Evolutionary conservation across 1,284 basidiomycete genomes (phyloP).

Genomic region (Pseudozyma hubeiensis): DNA sequence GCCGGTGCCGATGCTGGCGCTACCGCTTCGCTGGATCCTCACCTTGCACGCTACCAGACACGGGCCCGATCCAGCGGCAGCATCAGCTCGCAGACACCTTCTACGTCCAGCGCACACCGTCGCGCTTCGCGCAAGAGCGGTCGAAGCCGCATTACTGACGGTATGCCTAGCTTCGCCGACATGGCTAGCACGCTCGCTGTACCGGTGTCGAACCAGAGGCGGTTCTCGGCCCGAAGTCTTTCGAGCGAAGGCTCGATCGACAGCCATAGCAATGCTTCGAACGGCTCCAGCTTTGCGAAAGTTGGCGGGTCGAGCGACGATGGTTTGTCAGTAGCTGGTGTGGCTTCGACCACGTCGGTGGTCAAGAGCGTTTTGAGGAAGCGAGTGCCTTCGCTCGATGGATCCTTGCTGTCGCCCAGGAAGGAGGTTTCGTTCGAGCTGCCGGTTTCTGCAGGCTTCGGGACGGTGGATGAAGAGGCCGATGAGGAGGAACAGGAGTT

Average conservation of each 20-base stretch:
- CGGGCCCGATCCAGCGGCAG: conserved; percentile 28
- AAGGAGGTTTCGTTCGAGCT: conserved; percentile 49
- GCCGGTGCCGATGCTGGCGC: conserved; percentile 5
- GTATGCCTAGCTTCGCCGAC: conserved; percentile 37
- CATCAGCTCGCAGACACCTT: conserved; percentile 31
- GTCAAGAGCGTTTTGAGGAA: conserved; percentile 44
- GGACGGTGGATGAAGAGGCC: conserved; percentile 11
- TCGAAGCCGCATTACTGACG: conserved; percentile 36
- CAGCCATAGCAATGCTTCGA: conserved; percentile 45
- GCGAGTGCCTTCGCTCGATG: conserved; percentile 16
- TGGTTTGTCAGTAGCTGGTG: conserved; percentile 14
- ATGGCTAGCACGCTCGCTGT: conserved; percentile 32
- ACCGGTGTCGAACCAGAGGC: conserved; percentile 21
- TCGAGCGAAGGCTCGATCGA: conserved; percentile 44
- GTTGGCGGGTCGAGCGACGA: conserved; percentile 39
- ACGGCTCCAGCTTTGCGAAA: conserved; percentile 36
- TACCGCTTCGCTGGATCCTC: conserved; percentile 27
- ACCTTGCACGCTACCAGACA: conserved; percentile 18
- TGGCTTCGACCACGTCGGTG: conserved; percentile 1
- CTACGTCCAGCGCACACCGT: conserved; percentile 13
- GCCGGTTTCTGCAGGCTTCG: conserved; percentile 9
- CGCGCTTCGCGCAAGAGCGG: conserved; percentile 22
- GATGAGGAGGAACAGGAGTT: conserved; percentile 27
- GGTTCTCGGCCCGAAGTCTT: conserved; percentile 32
- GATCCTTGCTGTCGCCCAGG: conserved; percentile 16